Conservation (phyloP, 441 rosid genomes). For the Mallotus repandus region DNA sequence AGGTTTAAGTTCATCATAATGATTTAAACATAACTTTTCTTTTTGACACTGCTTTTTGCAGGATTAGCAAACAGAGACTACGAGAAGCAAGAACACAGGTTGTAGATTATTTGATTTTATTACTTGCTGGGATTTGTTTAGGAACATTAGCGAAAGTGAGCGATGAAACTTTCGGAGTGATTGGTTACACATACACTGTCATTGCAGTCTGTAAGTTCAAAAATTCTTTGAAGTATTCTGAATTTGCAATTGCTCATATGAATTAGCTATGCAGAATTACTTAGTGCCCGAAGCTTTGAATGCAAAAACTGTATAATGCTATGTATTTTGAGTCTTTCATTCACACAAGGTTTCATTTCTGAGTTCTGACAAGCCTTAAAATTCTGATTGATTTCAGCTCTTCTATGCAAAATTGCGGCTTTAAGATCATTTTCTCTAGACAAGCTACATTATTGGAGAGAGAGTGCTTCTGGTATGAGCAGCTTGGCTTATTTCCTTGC, state of each 20-base stretch:
- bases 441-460: constrained; percentile 91
- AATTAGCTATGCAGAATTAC: neutral
- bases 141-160: constrained; percentile 95
- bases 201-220: constrained; percentile 91
- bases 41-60: constrained; percentile 29
- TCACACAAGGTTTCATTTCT: neutral
- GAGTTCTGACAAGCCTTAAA: constrained; percentile 1
- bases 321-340: neutral
- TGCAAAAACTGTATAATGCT: too few relatives aligned
- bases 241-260: neutral
- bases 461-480: constrained; percentile 86
- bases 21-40: too few relatives aligned
- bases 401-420: constrained; percentile 90
- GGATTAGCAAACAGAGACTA: constrained; percentile 85
- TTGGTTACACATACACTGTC: constrained; percentile 89
- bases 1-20: too few relatives aligned
- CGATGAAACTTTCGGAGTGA: constrained; percentile 85
- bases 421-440: constrained; percentile 88
- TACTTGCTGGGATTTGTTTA: constrained; percentile 94
- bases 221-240: neutral
- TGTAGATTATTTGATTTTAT: constrained; percentile 80
- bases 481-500: constrained; percentile 88
- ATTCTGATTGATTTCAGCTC: constrained; percentile 50
- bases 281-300: too few relatives aligned
- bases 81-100: constrained; percentile 83